Percentiles rank a stretch among this genome's conserved stretches.
Conservation (phyloP, 202 grass and related monocot species). For the Setaria italica region DNA sequence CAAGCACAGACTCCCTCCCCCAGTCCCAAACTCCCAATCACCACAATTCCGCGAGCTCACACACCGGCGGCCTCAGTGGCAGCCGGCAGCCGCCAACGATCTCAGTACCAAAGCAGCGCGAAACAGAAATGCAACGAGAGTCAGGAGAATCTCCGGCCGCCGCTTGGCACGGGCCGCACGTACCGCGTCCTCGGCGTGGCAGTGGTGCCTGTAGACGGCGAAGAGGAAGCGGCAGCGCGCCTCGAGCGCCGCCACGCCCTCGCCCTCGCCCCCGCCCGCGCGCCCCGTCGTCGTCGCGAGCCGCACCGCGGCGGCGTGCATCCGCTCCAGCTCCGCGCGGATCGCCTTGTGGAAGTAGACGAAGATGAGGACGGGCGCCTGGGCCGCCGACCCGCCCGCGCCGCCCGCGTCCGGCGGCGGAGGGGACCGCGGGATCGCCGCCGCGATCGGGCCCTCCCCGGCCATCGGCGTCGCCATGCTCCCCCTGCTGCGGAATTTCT, state of each 20-base stretch:
- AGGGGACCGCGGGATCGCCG: constrained; percentile 63
- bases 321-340: constrained; percentile 72
- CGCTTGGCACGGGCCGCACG: constrained; percentile 31
- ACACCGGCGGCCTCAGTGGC: too few species aligned
- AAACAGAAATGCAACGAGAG: not conserved
- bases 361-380: constrained; percentile 78
- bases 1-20: not conserved
- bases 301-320: constrained; percentile 70
- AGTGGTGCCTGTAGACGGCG: constrained; percentile 92
- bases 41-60: not conserved
- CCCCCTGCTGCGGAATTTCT: not conserved
- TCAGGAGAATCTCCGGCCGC: not conserved
- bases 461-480: constrained; percentile 86
- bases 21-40: not conserved
- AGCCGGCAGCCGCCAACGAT: not conserved
- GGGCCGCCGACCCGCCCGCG: constrained; percentile 45
- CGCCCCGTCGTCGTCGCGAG: constrained; percentile 63
- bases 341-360: constrained; percentile 99
- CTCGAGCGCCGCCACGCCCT: constrained; percentile 52
- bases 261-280: constrained; percentile 32
- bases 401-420: constrained; percentile 1
- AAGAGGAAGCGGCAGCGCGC: constrained; percentile 77
- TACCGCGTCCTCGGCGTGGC: constrained; percentile 96
- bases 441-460: constrained; percentile 58
- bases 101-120: not conserved